phyloP scores from a whole-genome alignment of 805 yeast genomes.

The Candida nemodendra region DNA sequence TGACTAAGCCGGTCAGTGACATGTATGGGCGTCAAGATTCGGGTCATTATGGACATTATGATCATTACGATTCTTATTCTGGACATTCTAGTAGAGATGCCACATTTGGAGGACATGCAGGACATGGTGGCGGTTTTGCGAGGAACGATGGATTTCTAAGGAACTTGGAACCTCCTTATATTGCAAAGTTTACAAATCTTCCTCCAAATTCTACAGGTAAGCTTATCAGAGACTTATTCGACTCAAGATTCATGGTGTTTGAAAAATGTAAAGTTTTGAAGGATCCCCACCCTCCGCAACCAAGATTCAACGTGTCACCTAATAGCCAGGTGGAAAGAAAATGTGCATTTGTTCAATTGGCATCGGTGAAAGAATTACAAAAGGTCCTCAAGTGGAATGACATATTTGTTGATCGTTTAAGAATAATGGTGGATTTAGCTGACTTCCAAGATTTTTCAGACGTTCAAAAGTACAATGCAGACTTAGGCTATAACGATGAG shows the following conservation, averaged over 20 bases:
- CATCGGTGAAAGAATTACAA: conserved; percentile 48
- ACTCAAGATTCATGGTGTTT: conserved; percentile 57
- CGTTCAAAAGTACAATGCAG: conserved; percentile 30
- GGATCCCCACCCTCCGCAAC: conserved; percentile 31
- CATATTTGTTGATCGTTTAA: conserved; percentile 38
- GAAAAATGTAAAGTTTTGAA: conserved; percentile 57
- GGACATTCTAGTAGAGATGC: conserved; percentile 7
- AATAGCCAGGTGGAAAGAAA: conserved; percentile 40
- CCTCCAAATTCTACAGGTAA: conserved; percentile 53
- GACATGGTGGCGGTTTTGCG: conserved; percentile 11
- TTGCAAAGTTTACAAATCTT: conserved; percentile 59
- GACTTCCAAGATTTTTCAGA: conserved; percentile 39
- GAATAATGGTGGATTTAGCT: conserved; percentile 36
- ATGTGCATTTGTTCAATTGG: conserved; percentile 63
- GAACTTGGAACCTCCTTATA: conserved; percentile 53
- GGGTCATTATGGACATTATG: background rate
- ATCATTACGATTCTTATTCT: conserved; percentile 7
- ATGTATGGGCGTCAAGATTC: conserved; percentile 4
- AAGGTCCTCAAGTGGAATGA: conserved; percentile 66
- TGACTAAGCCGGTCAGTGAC: conserved; percentile 13
- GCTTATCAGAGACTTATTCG: conserved; percentile 57
- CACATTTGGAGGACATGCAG: conserved; percentile 4
- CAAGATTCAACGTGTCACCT: conserved; percentile 44
- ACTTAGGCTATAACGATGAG: conserved; percentile 28
- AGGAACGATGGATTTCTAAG: conserved; percentile 8